Base-by-base conservation (phyloP, 2,329 filamentous ascomycete genomes). In the Atkinsonella texensis region DNA sequence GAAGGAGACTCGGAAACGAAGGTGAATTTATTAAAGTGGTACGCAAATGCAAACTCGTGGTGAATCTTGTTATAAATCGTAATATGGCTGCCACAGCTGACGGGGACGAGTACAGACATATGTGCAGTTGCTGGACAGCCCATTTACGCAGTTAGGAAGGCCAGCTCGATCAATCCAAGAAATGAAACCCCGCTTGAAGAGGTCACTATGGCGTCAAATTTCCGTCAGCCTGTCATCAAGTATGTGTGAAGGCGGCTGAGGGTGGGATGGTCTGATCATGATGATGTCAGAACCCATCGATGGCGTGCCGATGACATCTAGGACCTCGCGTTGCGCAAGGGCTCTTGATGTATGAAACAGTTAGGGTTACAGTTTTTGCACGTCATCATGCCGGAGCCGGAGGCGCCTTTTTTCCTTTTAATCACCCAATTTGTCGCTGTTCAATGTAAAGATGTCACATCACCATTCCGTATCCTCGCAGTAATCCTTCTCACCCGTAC, bases 231-330 rank as follows among this genome's bases (percentile, higher is more conserved):
- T 42, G 17, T 23, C 9, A 4, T 17, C 12, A 7, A 9, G 12
- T 8, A 17, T 12, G 7, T 20, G n/a, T 20, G 18, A 12, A 5
- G 40, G n/a, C 8, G n/a, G 20, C 17, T 15, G 11, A 7, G 32
- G 32, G 10, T 38, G 31, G n/a, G 7, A 38, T 20, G 32, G 46
- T 28, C 46, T 39, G 28, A 10, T 50, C 48, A 50, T 50, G n/a
- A 50, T 50, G 48, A 50, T 44, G 48, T 50, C 48, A 50, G 40
- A 35, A 12, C 10, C 41, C 28, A 23, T 17, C 23, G 17, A 6
- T 17, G 32, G 40, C 13, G 13, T 35, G 18, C 15, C 17, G n/a
- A 45, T 50, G 48, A 50, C 48, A 44, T 28, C 3, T 20, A 23
- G 17, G 38, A 18, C 46, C 28, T 47, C 17, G 28, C 11, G n/a